Percentiles rank a stretch among this genome's conserved stretches.
These are phyloP conservation scores for Cyclotella choctawhatcheeana DNA, from an alignment of 108 stramenopile species.

Conservation along the genomic window DNA sequence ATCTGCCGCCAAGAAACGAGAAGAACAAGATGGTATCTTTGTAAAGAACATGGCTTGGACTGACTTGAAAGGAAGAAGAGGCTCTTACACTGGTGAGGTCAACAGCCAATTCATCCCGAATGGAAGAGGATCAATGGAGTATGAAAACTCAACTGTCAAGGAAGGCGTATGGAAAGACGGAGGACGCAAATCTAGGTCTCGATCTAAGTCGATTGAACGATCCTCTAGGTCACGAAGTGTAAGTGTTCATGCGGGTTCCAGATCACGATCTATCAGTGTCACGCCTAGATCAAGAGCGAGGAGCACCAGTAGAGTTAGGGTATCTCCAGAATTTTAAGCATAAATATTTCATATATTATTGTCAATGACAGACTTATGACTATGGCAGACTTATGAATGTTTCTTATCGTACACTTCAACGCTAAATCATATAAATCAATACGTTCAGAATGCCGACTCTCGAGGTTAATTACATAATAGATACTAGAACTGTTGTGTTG, in stretches of 20 bases:
- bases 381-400: background rate
- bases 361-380: too few relatives aligned
- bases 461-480: too few relatives aligned
- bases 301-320: constrained; percentile 7
- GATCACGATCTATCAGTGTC: constrained; percentile 11
- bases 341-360: too few relatives aligned
- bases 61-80: constrained; percentile 31
- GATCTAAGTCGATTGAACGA: background rate
- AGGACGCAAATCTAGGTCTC: background rate
- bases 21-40: constrained; percentile 24
- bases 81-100: constrained; percentile 46
- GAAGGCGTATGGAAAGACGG: constrained; percentile 50
- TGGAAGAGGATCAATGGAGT: constrained; percentile 37
- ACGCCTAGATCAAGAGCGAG: background rate
- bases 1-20: background rate
- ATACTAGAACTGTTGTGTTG: too few relatives aligned
- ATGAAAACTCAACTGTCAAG: constrained; percentile 23
- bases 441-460: too few relatives aligned
- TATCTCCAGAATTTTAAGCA: background rate
- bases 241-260: background rate
- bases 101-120: constrained; percentile 33
- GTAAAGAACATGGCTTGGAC: constrained; percentile 44
- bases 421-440: too few relatives aligned
- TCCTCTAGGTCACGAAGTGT: constrained; percentile 16
- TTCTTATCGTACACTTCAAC: too few relatives aligned